Conservation (phyloP, 768 basidiomycete genomes). For the Trametes coccinea region DNA sequence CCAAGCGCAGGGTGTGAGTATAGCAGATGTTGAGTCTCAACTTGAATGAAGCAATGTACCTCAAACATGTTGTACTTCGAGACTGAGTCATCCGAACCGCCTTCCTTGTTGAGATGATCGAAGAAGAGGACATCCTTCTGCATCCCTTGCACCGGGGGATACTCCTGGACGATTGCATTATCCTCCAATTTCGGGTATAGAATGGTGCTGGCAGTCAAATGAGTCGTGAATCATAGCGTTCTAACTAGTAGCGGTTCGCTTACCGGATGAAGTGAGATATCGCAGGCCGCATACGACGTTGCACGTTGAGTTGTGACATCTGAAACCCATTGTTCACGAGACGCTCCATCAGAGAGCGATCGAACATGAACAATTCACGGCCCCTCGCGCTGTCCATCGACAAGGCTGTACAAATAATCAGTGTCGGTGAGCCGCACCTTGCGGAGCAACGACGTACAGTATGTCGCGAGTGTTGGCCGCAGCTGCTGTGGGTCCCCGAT, state of each 20-base stretch:
- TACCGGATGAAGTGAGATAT: conserved; percentile 66
- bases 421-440: too few species aligned
- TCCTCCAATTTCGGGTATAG: conserved; percentile 65
- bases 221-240: neutral
- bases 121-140: conserved; percentile 67
- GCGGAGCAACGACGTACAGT: conserved; percentile 39
- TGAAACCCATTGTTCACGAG: conserved; percentile 52
- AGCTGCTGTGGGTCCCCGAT: conserved; percentile 84
- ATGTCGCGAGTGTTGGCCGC: conserved; percentile 66
- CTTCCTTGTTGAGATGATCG: conserved; percentile 61
- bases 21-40: conserved; percentile 21
- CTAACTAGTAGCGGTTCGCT: neutral
- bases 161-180: conserved; percentile 49
- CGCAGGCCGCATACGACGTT: conserved; percentile 71
- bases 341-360: conserved; percentile 73
- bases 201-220: conserved; percentile 41
- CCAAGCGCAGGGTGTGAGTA: conserved; percentile 19
- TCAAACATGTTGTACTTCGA: conserved; percentile 72
- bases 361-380: conserved; percentile 54
- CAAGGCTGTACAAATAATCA: conserved; percentile 43
- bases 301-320: conserved; percentile 72
- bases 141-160: conserved; percentile 63
- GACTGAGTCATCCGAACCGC: conserved; percentile 60
- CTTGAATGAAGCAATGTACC: conserved; percentile 40
- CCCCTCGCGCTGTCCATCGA: conserved; percentile 70